These are phyloP conservation scores for Dissoconium aciculare DNA, from an alignment of 2,329 filamentous ascomycete species.

Conservation along the genomic window DNA sequence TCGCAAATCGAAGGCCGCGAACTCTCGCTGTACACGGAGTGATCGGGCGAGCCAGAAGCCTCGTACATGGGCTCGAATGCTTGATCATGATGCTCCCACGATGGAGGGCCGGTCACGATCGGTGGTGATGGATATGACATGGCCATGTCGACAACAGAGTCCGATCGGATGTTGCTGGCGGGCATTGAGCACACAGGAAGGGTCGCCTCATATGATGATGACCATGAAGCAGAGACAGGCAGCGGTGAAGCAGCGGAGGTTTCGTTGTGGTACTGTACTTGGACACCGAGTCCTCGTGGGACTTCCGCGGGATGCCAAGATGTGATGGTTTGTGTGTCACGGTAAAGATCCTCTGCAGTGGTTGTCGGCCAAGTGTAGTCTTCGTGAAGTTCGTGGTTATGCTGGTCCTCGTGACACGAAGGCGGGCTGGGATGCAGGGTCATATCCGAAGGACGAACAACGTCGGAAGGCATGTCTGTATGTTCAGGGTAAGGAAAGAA, in stretches of 20 bases:
- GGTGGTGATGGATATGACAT: no score
- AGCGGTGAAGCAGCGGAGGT: background rate
- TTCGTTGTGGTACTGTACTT: background rate
- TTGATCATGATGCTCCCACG: slow-evolving; percentile 7
- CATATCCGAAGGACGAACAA: no score
- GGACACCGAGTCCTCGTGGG: background rate
- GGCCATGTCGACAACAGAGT: background rate
- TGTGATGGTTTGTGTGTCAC: no score
- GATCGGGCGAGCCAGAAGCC: slow-evolving; percentile 7
- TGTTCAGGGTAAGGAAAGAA: no score
- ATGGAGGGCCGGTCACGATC: slow-evolving; percentile 5
- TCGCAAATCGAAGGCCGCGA: slow-evolving; percentile 10
- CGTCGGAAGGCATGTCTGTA: no score
- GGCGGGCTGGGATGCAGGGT: no score
- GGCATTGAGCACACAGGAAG: background rate
- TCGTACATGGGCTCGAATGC: background rate
- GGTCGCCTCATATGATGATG: background rate
- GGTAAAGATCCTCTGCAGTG: no score
- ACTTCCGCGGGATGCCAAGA: no score
- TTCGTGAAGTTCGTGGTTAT: no score
- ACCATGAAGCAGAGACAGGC: background rate
- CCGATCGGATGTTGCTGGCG: background rate
- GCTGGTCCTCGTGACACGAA: no score
- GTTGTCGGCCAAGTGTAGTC: no score
- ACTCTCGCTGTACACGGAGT: slow-evolving; percentile 14